phyloP scores from a whole-genome alignment of 148 eudicot species.

The Vaccinium vitisidaea region DNA sequence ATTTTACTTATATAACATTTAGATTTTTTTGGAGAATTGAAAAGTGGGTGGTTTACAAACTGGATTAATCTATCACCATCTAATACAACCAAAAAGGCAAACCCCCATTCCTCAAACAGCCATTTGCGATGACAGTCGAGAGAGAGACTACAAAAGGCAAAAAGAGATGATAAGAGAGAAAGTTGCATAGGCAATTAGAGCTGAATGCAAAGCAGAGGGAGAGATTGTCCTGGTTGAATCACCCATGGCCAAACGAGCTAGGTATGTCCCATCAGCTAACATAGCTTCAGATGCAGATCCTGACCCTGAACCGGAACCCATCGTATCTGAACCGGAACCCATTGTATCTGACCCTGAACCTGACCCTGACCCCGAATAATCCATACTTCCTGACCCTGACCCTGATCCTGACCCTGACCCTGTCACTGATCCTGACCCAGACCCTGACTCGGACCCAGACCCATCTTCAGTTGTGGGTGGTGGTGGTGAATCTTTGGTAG shows the following conservation, averaged over 20 bases:
- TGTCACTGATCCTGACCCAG: not conserved
- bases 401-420: not conserved
- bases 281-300: constrained; percentile 40
- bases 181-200: constrained; percentile 20
- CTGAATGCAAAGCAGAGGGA: not conserved
- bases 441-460: constrained; percentile 22
- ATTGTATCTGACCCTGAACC: not conserved
- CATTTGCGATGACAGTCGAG: not conserved
- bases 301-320: constrained; percentile 6
- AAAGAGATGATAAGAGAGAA: constrained; percentile 19
- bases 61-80: constrained; percentile 11
- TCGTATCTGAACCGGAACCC: not conserved
- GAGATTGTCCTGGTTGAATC: constrained; percentile 36
- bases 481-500: constrained; percentile 47
- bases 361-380: too few species aligned
- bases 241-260: constrained; percentile 91
- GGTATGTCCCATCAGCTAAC: constrained; percentile 71
- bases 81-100: not conserved
- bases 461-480: constrained; percentile 30
- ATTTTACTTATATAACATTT: not conserved
- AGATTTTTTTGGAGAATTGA: not conserved
- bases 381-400: not conserved
- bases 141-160: constrained; percentile 15
- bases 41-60: constrained; percentile 21
- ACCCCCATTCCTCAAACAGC: not conserved